Conservation (phyloP, 164 flowering plant genomes). For the Liriodendron chinense region DNA sequence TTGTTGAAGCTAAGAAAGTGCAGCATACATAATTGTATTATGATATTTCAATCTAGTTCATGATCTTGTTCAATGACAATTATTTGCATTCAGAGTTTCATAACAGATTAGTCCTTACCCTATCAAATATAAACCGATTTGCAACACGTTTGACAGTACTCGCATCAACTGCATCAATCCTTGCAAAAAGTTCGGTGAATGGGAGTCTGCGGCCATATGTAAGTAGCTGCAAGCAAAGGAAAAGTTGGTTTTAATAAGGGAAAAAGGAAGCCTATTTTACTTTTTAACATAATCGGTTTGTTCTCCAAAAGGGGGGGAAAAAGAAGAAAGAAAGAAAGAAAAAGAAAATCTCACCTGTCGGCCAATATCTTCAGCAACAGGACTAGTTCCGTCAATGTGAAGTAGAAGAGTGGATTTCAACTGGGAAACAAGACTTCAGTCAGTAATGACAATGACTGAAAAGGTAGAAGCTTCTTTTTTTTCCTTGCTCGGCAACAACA, state of each 20-base stretch:
- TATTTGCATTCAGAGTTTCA: background rate
- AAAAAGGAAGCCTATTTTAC: background rate
- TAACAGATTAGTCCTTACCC: constrained; percentile 34
- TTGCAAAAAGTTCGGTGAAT: constrained; percentile 78
- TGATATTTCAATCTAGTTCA: background rate
- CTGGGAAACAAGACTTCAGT: constrained; percentile 38
- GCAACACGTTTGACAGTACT: constrained; percentile 89
- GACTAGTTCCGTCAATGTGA: constrained; percentile 91
- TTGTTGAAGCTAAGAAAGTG: background rate
- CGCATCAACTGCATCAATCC: constrained; percentile 93
- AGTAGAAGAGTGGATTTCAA: constrained; percentile 86
- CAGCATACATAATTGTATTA: background rate
- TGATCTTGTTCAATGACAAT: background rate
- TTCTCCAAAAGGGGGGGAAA: background rate
- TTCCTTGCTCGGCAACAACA: background rate
- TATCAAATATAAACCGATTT: constrained; percentile 74
- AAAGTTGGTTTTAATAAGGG: background rate
- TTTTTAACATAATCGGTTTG: too few species aligned
- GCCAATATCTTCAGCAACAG: constrained; percentile 96
- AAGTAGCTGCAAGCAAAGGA: constrained; percentile 56
- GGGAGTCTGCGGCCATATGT: constrained; percentile 93
- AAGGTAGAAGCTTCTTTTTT: background rate
- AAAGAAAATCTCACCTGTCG: constrained; percentile 63
- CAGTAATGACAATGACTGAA: background rate
- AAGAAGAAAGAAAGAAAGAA: background rate